Conservation (phyloP, 768 basidiomycete genomes). For the Lyophyllum shimeji region DNA sequence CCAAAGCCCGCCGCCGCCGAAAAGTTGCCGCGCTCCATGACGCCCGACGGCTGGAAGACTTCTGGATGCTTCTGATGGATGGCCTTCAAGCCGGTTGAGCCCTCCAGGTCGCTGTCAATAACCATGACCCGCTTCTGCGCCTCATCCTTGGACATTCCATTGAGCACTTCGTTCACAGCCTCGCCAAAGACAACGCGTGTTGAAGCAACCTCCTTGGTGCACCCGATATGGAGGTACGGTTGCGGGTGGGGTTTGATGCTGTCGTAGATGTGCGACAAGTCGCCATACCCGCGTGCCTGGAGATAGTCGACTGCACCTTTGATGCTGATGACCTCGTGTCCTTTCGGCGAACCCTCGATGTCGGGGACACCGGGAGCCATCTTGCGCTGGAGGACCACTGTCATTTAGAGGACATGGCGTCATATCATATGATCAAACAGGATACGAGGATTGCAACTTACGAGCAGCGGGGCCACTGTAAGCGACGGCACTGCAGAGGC, state of each 20-base stretch:
- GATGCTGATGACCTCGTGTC: slow-evolving; percentile 85
- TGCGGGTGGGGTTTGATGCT: slow-evolving; percentile 59
- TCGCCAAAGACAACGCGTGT: slow-evolving; percentile 86
- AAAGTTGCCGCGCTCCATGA: slow-evolving; percentile 86
- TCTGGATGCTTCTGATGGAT: slow-evolving; percentile 92
- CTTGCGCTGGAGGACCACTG: slow-evolving; percentile 67
- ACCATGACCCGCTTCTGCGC: slow-evolving; percentile 81
- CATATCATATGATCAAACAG: neutral
- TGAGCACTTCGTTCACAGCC: slow-evolving; percentile 77
- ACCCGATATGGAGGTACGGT: slow-evolving; percentile 67
- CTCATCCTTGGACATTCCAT: slow-evolving; percentile 73
- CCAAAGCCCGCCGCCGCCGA: slow-evolving; percentile 87
- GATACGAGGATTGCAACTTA: slow-evolving; percentile 26
- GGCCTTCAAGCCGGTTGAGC: slow-evolving; percentile 84
- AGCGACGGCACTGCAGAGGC: slow-evolving; percentile 51
- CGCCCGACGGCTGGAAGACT: slow-evolving; percentile 81
- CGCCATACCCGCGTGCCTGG: slow-evolving; percentile 55
- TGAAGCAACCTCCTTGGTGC: slow-evolving; percentile 72
- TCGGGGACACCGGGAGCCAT: slow-evolving; percentile 73
- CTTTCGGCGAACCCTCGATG: slow-evolving; percentile 78
- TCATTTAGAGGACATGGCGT: neutral
- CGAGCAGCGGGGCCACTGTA: slow-evolving; percentile 79
- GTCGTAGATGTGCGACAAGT: slow-evolving; percentile 50
- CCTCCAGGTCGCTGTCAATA: slow-evolving; percentile 87
- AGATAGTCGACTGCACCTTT: slow-evolving; percentile 80